phyloP scores from a whole-genome alignment of 1,139 yeast species.

The Yamadazyma sp. region DNA sequence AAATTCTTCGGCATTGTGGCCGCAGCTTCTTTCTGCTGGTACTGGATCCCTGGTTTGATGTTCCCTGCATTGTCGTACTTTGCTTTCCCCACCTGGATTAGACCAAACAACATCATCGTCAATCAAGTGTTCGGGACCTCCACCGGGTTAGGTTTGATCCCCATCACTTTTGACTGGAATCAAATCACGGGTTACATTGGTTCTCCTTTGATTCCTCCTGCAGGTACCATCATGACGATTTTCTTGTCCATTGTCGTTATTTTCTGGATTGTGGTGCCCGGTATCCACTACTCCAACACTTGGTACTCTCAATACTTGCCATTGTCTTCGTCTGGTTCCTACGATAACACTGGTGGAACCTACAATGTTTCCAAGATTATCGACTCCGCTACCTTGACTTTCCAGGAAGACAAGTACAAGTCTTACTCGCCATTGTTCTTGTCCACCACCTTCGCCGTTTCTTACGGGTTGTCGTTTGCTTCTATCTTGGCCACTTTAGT shows the following conservation, averaged over 20 bases:
- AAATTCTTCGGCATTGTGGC: conserved; percentile 31
- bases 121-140: conserved; percentile 62
- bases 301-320: conserved; percentile 49
- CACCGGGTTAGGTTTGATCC: conserved; percentile 64
- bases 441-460: conserved; percentile 61
- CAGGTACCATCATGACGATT: conserved; percentile 54
- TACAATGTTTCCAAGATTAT: conserved; percentile 47
- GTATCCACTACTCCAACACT: conserved; percentile 40
- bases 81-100: conserved; percentile 44
- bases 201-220: conserved; percentile 70
- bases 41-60: conserved; percentile 45
- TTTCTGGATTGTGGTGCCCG: conserved; percentile 45
- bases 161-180: conserved; percentile 50
- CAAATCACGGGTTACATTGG: conserved; percentile 56
- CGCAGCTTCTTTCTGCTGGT: conserved; percentile 31
- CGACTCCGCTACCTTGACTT: conserved; percentile 30
- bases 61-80: conserved; percentile 37
- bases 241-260: conserved; percentile 43
- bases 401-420: conserved; percentile 47
- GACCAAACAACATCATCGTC: conserved; percentile 45
- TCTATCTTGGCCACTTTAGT: conserved; percentile 35
- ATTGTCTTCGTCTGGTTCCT: conserved; percentile 40
- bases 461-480: conserved; percentile 67
- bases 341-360: conserved; percentile 32
- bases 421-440: conserved; percentile 55